Percentiles rank a stretch among this genome's conserved stretches.
phyloP scores from a whole-genome alignment of 345 rosid genomes.

The Excoecaria cochinchinensis region DNA sequence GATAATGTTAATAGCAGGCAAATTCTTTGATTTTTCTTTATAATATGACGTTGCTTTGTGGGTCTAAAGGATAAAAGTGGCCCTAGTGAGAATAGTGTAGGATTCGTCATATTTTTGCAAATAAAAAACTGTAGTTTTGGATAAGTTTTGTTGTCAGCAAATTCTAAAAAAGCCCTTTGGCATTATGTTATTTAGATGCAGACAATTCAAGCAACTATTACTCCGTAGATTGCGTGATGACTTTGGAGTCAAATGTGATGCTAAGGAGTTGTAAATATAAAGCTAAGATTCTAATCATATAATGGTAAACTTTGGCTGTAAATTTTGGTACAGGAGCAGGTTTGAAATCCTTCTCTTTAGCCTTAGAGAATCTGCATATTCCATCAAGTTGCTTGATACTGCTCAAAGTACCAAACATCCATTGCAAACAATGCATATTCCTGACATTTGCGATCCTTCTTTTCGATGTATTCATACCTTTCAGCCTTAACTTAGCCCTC shows the following conservation, averaged over 20 bases:
- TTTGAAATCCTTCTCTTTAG: neutral
- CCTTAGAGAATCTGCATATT: neutral
- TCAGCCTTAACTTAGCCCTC: neutral
- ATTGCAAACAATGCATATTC: neutral
- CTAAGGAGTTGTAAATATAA: no score
- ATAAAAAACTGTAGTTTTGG: neutral
- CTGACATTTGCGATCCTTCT: neutral
- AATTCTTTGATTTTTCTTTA: neutral
- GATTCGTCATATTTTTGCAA: neutral
- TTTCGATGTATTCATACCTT: neutral
- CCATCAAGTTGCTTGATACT: slow-evolving; percentile 4
- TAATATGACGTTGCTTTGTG: neutral
- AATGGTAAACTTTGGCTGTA: no score
- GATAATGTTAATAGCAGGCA: neutral
- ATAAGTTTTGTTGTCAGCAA: neutral
- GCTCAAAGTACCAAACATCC: neutral
- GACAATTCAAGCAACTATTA: neutral
- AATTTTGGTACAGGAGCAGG: neutral
- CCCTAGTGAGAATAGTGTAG: neutral
- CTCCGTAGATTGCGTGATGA: neutral
- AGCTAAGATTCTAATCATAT: no score
- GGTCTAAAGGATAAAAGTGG: neutral
- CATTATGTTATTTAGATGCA: neutral
- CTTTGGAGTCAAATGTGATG: no score
- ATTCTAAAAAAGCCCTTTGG: neutral